phyloP scores from a whole-genome alignment of 2,329 filamentous ascomycete genomes.

The Exophiala sp. region DNA sequence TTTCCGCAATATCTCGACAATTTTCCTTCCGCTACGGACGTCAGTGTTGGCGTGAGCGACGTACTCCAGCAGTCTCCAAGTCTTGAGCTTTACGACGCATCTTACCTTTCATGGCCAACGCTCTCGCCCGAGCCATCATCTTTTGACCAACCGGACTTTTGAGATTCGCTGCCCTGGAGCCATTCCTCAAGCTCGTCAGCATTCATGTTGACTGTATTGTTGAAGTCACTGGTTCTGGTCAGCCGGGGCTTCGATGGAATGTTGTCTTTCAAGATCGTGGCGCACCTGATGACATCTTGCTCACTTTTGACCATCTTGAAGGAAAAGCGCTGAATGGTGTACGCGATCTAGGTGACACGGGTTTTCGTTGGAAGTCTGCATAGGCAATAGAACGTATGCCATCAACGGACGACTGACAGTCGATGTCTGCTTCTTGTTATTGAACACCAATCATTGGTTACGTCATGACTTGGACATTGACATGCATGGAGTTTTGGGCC shows the following conservation, averaged over 20 bases:
- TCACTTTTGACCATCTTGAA: constrained; percentile 48
- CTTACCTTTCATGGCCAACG: constrained; percentile 54
- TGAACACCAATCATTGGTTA: constrained; percentile 5
- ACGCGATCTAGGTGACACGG: neutral
- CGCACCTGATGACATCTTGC: constrained; percentile 46
- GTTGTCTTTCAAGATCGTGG: neutral
- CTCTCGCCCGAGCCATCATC: constrained; percentile 55
- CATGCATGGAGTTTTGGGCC: no score
- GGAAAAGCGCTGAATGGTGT: neutral
- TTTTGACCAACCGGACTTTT: constrained; percentile 55
- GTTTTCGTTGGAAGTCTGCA: neutral
- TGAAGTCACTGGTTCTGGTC: constrained; percentile 51
- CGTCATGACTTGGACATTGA: constrained; percentile 13
- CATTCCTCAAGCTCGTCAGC: constrained; percentile 54
- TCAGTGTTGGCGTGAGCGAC: neutral
- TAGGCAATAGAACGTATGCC: neutral
- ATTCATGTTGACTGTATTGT: constrained; percentile 61
- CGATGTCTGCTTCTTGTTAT: neutral
- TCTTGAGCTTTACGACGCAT: neutral
- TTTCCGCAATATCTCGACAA: constrained; percentile 56
- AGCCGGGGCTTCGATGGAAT: constrained; percentile 33
- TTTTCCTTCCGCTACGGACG: constrained; percentile 52
- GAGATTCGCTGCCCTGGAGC: constrained; percentile 55
- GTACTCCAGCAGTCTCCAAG: neutral
- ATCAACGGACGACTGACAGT: neutral